Evolutionary conservation across 345 rosid genomes (phyloP).

Genomic region (Brassica rapa): DNA sequence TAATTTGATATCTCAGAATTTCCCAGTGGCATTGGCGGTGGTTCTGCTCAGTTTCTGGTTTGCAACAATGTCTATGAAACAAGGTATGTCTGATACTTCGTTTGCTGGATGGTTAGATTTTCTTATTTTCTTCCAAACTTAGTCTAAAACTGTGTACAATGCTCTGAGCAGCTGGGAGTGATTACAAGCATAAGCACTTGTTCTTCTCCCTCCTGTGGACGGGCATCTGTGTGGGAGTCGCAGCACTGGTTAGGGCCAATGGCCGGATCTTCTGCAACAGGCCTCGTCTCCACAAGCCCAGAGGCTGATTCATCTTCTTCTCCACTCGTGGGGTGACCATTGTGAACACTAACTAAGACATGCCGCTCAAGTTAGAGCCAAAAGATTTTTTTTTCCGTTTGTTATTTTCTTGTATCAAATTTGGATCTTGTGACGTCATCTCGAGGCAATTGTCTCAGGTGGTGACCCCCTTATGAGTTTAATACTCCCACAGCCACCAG

Average conservation of each 20-base stretch:
- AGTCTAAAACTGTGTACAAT: conserved; percentile 13
- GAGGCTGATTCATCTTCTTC: conserved; percentile 46
- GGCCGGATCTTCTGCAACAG: conserved; percentile 95
- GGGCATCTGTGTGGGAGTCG: conserved; percentile 59
- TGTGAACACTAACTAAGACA: conserved; percentile 31
- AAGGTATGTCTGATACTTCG: conserved; percentile 46
- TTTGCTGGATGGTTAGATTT: conserved; percentile 10
- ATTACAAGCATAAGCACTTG: conserved; percentile 55
- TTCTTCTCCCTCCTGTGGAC: conserved; percentile 80
- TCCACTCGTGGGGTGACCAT: conserved; percentile 15
- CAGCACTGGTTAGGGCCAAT: conserved; percentile 68
- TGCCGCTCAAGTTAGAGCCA: conserved; percentile 20
- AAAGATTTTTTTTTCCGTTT: conserved; percentile 23
- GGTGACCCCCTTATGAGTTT: conserved; percentile 1
- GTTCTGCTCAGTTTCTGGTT: conserved; percentile 67
- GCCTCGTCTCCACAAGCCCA: conserved; percentile 89
- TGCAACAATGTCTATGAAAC: conserved; percentile 64
- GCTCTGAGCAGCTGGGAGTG: conserved; percentile 63
- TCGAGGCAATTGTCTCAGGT: conserved; percentile 37
- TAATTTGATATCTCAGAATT: conserved; percentile 56
- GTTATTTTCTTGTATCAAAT: conserved; percentile 20
- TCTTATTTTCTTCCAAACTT: conserved; percentile 6
- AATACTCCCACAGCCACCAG: conserved; percentile 22
- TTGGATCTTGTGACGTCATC: conserved; percentile 27
- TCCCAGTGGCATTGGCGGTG: conserved; percentile 72